A percentile compares a stretch with the other conserved stretches of the same genome.
Conservation (phyloP, 441 rosid species). For the Jatropha podagrica region DNA sequence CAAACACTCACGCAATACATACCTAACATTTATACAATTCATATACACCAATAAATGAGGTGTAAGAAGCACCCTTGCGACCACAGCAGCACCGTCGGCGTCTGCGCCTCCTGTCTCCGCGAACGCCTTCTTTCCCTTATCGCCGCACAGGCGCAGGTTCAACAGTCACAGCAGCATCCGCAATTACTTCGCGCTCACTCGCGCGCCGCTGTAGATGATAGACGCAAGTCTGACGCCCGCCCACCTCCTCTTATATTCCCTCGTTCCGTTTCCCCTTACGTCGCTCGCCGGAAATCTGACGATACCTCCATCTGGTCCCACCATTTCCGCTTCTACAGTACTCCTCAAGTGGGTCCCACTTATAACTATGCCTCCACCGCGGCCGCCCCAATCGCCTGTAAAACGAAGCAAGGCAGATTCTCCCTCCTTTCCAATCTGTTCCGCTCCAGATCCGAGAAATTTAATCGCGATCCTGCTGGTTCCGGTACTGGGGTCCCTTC, state of each 20-base stretch:
- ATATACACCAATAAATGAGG: constrained; percentile 48
- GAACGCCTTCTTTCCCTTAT: constrained; percentile 62
- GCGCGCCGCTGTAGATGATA: constrained; percentile 22
- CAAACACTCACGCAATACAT: not conserved
- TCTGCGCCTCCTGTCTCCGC: constrained; percentile 89
- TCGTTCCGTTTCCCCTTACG: constrained; percentile 84
- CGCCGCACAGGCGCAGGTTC: constrained; percentile 47
- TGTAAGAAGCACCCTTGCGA: constrained; percentile 69
- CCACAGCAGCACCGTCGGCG: constrained; percentile 70
- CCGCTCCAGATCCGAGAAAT: constrained; percentile 60
- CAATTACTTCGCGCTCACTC: constrained; percentile 8
- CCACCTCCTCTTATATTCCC: constrained; percentile 54
- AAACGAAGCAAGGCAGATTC: constrained; percentile 33
- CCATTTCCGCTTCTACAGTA: constrained; percentile 40
- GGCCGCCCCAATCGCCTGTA: constrained; percentile 6
- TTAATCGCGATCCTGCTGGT: constrained; percentile 37
- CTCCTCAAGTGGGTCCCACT: constrained; percentile 62
- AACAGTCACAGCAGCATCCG: constrained; percentile 13
- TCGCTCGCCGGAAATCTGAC: constrained; percentile 61
- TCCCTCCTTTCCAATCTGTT: constrained; percentile 51
- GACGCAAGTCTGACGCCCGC: constrained; percentile 29
- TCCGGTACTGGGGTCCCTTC: not conserved
- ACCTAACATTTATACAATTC: too few relatives aligned
- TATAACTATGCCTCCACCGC: not conserved
- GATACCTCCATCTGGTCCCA: constrained; percentile 23